phyloP scores from a whole-genome alignment of 345 rosid species.

The Eucalyptus pauciflora region DNA sequence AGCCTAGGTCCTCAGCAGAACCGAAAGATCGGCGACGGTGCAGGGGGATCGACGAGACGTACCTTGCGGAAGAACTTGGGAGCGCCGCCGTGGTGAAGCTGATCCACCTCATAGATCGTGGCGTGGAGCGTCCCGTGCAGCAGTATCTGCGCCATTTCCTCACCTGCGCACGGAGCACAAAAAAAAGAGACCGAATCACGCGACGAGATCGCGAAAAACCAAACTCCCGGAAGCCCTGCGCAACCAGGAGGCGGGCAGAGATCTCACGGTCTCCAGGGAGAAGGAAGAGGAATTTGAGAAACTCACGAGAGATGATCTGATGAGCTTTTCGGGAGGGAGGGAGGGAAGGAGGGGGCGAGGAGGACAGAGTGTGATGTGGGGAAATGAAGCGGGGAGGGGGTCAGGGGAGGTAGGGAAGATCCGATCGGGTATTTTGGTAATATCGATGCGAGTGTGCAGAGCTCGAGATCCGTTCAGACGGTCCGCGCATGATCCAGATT shows the following conservation, averaged over 20 bases:
- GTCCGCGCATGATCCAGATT: background rate
- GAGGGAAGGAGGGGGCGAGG: background rate
- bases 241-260: background rate
- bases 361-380: background rate
- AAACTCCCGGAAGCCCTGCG: background rate
- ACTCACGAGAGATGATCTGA: background rate
- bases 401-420: background rate
- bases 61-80: slow-evolving; percentile 68
- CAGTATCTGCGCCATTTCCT: slow-evolving; percentile 53
- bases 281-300: background rate
- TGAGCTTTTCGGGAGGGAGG: background rate
- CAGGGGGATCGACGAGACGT: background rate
- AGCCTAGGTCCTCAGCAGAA: background rate
- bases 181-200: background rate
- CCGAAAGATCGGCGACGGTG: background rate
- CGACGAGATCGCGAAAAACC: background rate
- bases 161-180: slow-evolving; percentile 1
- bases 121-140: slow-evolving; percentile 86
- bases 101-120: slow-evolving; percentile 82
- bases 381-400: background rate
- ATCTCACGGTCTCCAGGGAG: background rate
- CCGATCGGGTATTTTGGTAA: background rate
- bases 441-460: background rate
- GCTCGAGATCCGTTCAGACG: background rate
- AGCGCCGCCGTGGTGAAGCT: slow-evolving; percentile 35